Conservation (phyloP, 2,329 filamentous ascomycete species). For the Graphilbum ipis-grandicollis region DNA sequence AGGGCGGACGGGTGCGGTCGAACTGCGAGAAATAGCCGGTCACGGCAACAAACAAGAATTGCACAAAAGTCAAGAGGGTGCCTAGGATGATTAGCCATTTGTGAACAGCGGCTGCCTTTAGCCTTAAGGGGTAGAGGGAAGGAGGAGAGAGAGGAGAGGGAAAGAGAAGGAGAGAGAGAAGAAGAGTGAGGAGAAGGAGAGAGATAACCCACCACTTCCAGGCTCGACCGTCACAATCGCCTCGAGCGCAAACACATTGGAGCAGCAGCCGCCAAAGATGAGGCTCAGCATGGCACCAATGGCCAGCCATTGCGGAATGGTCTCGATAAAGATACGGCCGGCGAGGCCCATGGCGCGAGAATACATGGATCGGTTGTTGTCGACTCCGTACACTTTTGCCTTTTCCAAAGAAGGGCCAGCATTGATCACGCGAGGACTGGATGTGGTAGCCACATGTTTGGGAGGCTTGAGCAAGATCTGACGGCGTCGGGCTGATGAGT, state of each 20-base stretch:
- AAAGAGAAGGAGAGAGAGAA: background rate
- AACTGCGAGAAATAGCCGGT: slow-evolving; percentile 64
- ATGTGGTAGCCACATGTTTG: slow-evolving; percentile 16
- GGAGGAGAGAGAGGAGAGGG: background rate
- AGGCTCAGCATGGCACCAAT: slow-evolving; percentile 55
- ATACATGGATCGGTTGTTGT: slow-evolving; percentile 30
- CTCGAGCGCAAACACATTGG: slow-evolving; percentile 85
- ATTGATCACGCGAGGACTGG: slow-evolving; percentile 33
- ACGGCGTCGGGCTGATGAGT: slow-evolving; percentile 23
- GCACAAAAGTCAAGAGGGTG: slow-evolving; percentile 74
- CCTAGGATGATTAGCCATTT: slow-evolving; percentile 29
- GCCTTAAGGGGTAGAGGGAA: slow-evolving; percentile 1
- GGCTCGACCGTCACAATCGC: slow-evolving; percentile 88
- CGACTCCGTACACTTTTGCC: slow-evolving; percentile 35
- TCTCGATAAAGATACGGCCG: slow-evolving; percentile 36
- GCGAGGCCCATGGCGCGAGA: slow-evolving; percentile 32
- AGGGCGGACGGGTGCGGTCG: slow-evolving; percentile 45
- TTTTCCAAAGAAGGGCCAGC: slow-evolving; percentile 35
- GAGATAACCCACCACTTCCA: slow-evolving; percentile 43
- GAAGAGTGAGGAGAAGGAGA: background rate
- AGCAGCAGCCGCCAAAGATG: slow-evolving; percentile 64
- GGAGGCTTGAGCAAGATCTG: slow-evolving; percentile 27
- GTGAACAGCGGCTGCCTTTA: too few relatives aligned
- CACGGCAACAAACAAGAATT: slow-evolving; percentile 68
- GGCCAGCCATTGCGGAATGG: slow-evolving; percentile 45